phyloP scores from a whole-genome alignment of 2,329 filamentous ascomycete species.

The Monosporascus sp. region DNA sequence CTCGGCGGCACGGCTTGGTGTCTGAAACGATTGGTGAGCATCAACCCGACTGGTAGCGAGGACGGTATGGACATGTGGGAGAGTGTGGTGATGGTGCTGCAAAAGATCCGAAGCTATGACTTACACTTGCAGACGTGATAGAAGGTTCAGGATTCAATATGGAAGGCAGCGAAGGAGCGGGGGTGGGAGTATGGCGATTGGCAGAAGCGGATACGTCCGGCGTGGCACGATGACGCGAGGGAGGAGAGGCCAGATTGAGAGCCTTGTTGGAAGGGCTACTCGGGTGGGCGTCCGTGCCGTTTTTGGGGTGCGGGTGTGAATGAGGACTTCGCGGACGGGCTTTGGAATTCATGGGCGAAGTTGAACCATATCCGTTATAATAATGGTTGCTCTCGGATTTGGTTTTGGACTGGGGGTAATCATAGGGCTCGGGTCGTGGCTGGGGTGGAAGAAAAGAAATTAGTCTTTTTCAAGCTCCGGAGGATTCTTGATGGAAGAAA shows the following conservation, averaged over 20 bases:
- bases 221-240: slow-evolving; percentile 23
- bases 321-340: slow-evolving; percentile 23
- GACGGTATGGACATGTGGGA: slow-evolving; percentile 2
- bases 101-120: slow-evolving; percentile 8
- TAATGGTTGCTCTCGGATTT: slow-evolving; percentile 30
- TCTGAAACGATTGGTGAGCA: slow-evolving; percentile 39
- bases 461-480: not conserved
- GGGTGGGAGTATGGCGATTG: slow-evolving; percentile 22
- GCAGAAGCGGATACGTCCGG: slow-evolving; percentile 19
- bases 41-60: not conserved
- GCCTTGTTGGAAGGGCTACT: slow-evolving; percentile 24
- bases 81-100: slow-evolving; percentile 1
- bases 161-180: slow-evolving; percentile 26
- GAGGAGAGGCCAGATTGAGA: slow-evolving; percentile 24
- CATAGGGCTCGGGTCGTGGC: slow-evolving; percentile 40
- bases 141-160: slow-evolving; percentile 28
- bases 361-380: slow-evolving; percentile 26
- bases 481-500: not conserved
- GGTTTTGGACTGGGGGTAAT: slow-evolving; percentile 19
- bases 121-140: slow-evolving; percentile 19
- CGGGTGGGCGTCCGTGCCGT: slow-evolving; percentile 21
- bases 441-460: slow-evolving; percentile 5
- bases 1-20: slow-evolving; percentile 69
- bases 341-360: slow-evolving; percentile 24
- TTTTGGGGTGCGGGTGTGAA: slow-evolving; percentile 29